These are phyloP conservation scores for Elsinoe fawcettii DNA, from an alignment of 2,329 filamentous ascomycete species.

Conservation along the genomic window DNA sequence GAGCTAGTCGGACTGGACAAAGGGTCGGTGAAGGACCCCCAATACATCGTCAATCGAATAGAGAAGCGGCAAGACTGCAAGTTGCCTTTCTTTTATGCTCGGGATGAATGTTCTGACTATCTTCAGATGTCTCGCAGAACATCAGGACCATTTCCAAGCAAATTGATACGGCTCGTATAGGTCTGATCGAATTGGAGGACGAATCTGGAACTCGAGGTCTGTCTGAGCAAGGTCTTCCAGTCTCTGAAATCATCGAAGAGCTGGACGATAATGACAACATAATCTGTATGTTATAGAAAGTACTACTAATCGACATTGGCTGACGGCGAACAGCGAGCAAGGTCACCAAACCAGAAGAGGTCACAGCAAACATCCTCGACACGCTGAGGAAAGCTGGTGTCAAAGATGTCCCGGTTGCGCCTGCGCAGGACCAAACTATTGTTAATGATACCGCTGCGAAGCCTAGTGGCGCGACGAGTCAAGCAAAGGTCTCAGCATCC, in stretches of 20 bases:
- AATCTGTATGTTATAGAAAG: slow-evolving; percentile 38
- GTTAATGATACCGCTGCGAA: slow-evolving; percentile 12
- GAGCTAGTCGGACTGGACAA: slow-evolving; percentile 44
- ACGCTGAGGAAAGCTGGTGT: slow-evolving; percentile 71
- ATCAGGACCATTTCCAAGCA: slow-evolving; percentile 66
- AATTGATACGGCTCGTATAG: slow-evolving; percentile 60
- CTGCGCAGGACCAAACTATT: neutral
- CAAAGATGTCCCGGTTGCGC: slow-evolving; percentile 22
- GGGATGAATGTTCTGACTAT: neutral
- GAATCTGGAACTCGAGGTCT: slow-evolving; percentile 32
- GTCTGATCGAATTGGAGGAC: slow-evolving; percentile 54
- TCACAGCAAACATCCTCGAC: slow-evolving; percentile 60
- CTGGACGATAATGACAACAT: slow-evolving; percentile 87
- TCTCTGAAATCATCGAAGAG: slow-evolving; percentile 88
- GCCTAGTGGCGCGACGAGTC: neutral
- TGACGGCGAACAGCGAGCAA: slow-evolving; percentile 27
- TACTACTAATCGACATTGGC: neutral
- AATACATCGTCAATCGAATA: slow-evolving; percentile 61
- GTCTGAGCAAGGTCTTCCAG: slow-evolving; percentile 63
- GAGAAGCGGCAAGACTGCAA: slow-evolving; percentile 67
- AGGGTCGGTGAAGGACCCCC: slow-evolving; percentile 42
- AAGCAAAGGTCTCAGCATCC: too few relatives aligned
- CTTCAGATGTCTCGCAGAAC: slow-evolving; percentile 66
- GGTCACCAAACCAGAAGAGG: slow-evolving; percentile 52
- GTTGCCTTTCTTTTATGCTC: neutral